These are phyloP conservation scores for Beauveria brongniartii DNA, from an alignment of 2,329 filamentous ascomycete genomes.

Conservation along the genomic window DNA sequence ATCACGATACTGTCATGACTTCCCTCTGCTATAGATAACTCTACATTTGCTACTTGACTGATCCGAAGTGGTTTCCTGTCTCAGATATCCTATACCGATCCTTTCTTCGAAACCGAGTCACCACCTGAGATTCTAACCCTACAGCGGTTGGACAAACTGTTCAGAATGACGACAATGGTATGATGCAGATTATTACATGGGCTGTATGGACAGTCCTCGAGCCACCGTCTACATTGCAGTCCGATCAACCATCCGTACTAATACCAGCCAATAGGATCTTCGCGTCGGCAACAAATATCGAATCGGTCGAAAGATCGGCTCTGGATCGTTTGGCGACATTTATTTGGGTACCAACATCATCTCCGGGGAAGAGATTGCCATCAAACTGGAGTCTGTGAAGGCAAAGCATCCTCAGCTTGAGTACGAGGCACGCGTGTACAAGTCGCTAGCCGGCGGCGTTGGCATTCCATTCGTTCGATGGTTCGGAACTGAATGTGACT, in stretches of 20 bases:
- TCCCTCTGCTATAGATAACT: too few relatives aligned
- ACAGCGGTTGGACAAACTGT: background rate
- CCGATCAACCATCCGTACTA: background rate
- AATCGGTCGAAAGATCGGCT: constrained; percentile 98
- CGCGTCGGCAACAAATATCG: constrained; percentile 99
- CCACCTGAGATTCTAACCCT: background rate
- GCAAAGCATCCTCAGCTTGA: constrained; percentile 98
- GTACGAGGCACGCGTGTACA: constrained; percentile 94
- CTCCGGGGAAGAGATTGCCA: constrained; percentile 97
- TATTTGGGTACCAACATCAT: constrained; percentile 99
- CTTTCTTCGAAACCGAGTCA: background rate
- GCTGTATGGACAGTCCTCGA: background rate
- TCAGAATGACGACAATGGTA: constrained; percentile 46
- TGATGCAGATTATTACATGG: constrained; percentile 15
- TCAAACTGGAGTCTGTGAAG: constrained; percentile 99
- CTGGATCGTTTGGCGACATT: constrained; percentile 95
- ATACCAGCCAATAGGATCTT: constrained; percentile 60
- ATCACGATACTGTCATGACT: too few relatives aligned
- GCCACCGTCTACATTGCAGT: too few relatives aligned
- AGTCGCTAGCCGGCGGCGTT: constrained; percentile 86
- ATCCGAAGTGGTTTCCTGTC: background rate
- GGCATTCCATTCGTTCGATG: constrained; percentile 98
- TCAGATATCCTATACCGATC: background rate
- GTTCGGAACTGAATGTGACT: constrained; percentile 99
- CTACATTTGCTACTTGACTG: background rate